These are phyloP conservation scores for Solanum etuberosum DNA, from an alignment of 257 asterid species.

Conservation along the genomic window DNA sequence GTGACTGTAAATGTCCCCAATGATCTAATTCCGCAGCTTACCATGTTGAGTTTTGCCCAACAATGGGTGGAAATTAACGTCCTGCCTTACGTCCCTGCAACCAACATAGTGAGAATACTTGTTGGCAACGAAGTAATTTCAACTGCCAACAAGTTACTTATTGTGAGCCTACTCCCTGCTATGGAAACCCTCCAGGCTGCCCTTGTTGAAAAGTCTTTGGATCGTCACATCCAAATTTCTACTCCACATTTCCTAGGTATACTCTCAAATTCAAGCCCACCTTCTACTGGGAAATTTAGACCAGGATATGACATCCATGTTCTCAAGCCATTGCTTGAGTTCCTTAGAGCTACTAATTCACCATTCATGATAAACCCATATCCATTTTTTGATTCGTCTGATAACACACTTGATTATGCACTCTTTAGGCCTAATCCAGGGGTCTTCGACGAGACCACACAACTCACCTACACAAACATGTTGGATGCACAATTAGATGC, in stretches of 20 bases:
- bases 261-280: slow-evolving; percentile 47
- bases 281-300: slow-evolving; percentile 38
- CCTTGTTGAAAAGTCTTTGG: slow-evolving; percentile 26
- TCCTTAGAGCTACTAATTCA: slow-evolving; percentile 31
- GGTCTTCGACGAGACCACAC: slow-evolving; percentile 20
- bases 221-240: slow-evolving; percentile 31
- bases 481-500: slow-evolving; percentile 39
- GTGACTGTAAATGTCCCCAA: slow-evolving; percentile 39
- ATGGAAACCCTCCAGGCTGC: slow-evolving; percentile 52
- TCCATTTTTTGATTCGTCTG: slow-evolving; percentile 33
- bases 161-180: slow-evolving; percentile 48
- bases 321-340: slow-evolving; percentile 29
- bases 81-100: slow-evolving; percentile 27
- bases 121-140: slow-evolving; percentile 60
- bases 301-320: slow-evolving; percentile 32
- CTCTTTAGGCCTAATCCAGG: slow-evolving; percentile 36
- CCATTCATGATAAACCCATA: slow-evolving; percentile 38
- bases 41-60: slow-evolving; percentile 24
- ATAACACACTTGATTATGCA: slow-evolving; percentile 25
- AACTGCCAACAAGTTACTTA: slow-evolving; percentile 30
- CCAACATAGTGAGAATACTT: slow-evolving; percentile 48
- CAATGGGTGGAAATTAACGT: slow-evolving; percentile 41
- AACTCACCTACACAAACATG: slow-evolving; percentile 31
- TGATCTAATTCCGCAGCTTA: slow-evolving; percentile 36
- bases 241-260: slow-evolving; percentile 66